Conservation (phyloP, 1,284 basidiomycete genomes). For the Boletus semigastroideus region DNA sequence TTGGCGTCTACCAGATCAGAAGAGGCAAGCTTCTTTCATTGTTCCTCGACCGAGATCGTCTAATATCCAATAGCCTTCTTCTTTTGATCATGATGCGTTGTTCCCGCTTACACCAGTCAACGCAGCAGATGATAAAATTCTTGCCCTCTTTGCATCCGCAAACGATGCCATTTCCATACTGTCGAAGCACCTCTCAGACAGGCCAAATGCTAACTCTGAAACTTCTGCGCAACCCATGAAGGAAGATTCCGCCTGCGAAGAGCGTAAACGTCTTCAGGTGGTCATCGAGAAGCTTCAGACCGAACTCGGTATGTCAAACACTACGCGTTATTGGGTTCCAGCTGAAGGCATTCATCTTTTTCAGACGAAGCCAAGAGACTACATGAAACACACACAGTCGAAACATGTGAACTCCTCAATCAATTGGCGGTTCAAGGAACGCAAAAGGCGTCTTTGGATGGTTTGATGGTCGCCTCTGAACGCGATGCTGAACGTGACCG, state of each 20-base stretch:
- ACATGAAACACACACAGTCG: conserved; percentile 39
- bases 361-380: conserved; percentile 54
- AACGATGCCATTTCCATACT: conserved; percentile 36
- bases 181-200: conserved; percentile 22
- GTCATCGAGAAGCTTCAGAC: conserved; percentile 48
- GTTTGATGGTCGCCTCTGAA: conserved; percentile 51
- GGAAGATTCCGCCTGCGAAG: conserved; percentile 26
- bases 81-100: conserved; percentile 41
- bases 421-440: conserved; percentile 45
- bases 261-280: conserved; percentile 47
- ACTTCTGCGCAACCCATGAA: conserved; percentile 5
- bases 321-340: background rate
- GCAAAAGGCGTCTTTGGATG: conserved; percentile 38
- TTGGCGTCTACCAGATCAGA: conserved; percentile 39
- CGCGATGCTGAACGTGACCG: conserved; percentile 53
- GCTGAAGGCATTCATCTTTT: conserved; percentile 3
- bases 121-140: conserved; percentile 53
- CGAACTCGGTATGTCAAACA: conserved; percentile 53
- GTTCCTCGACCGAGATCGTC: conserved; percentile 1
- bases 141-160: conserved; percentile 46
- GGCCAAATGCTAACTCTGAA: conserved; percentile 13
- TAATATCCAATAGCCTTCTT: conserved; percentile 24
- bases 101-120: conserved; percentile 59
- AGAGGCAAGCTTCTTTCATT: conserved; percentile 39
- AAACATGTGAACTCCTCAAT: conserved; percentile 53